Evolutionary conservation across 176 grass and related monocot genomes (phyloP).

Genomic region (Hordeum marinum): DNA sequence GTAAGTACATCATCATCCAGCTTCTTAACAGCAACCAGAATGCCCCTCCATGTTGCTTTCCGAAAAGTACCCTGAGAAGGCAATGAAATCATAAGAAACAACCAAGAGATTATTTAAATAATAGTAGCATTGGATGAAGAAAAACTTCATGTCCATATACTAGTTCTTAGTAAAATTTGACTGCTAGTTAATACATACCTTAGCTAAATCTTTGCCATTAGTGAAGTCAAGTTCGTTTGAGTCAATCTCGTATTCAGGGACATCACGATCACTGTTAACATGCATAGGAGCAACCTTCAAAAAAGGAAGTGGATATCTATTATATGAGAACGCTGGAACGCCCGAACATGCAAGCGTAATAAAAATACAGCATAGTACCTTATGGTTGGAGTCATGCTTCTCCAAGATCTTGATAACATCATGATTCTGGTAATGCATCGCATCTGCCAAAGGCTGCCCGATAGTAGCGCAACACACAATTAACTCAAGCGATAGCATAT

Average conservation of each 20-base stretch:
- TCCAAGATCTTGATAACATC: conserved; percentile 92
- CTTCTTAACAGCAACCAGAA: conserved; percentile 86
- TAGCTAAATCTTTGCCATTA: conserved; percentile 53
- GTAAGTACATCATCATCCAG: conserved; percentile 79
- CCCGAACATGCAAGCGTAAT: conserved; percentile 22
- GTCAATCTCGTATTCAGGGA: conserved; percentile 93
- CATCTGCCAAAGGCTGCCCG: conserved; percentile 90
- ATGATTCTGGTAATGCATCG: conserved; percentile 92
- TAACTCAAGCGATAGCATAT: conserved; percentile 8
- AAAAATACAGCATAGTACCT: conserved; percentile 31
- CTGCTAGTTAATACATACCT: conserved; percentile 37
- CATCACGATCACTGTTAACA: conserved; percentile 59
- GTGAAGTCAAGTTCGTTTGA: conserved; percentile 75
- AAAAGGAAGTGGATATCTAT: conserved; percentile 25
- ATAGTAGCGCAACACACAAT: conserved; percentile 23
- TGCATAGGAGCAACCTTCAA: conserved; percentile 80
- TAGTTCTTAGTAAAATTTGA: neutral
- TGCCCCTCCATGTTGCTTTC: conserved; percentile 89
- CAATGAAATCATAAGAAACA: conserved; percentile 24
- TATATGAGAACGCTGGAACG: neutral
- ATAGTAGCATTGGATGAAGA: neutral
- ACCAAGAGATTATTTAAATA: neutral
- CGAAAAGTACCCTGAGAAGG: conserved; percentile 73
- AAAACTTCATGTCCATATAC: neutral
- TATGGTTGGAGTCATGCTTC: conserved; percentile 73